Evolutionary conservation across 495 filamentous ascomycete genomes (phyloP).

Genomic region (Penicillium pulvis): DNA sequence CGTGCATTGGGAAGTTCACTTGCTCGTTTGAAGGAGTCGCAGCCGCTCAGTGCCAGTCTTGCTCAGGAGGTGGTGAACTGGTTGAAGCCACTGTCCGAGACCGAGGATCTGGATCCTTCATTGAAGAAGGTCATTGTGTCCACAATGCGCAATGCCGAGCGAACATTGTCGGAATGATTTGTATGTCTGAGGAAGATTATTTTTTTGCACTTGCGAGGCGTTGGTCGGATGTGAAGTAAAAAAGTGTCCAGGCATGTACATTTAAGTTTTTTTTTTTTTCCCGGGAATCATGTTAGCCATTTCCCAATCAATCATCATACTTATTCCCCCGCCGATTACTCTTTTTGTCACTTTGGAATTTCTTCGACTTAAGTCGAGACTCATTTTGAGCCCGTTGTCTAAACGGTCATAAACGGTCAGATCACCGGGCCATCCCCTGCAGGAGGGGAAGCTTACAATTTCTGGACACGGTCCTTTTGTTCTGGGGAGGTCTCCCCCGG

Average conservation of each 20-base stretch:
- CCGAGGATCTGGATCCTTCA: conserved; percentile 63
- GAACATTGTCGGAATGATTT: conserved; percentile 26
- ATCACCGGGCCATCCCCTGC: not conserved
- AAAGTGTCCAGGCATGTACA: conserved; percentile 20
- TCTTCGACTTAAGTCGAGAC: conserved; percentile 71
- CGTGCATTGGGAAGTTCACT: conserved; percentile 66
- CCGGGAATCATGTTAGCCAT: conserved; percentile 8
- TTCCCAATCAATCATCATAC: conserved; percentile 41
- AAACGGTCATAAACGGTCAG: conserved; percentile 29
- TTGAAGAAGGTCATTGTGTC: conserved; percentile 65
- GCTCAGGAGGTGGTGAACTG: conserved; percentile 59
- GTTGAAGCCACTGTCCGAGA: conserved; percentile 57
- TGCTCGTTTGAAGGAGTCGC: conserved; percentile 53
- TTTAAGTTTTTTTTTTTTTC: conserved; percentile 2
- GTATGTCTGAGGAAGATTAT: not conserved
- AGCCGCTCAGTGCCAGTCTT: conserved; percentile 38
- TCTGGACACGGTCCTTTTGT: conserved; percentile 59
- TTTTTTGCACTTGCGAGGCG: conserved; percentile 24
- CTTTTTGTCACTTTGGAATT: conserved; percentile 80
- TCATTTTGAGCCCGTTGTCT: conserved; percentile 76
- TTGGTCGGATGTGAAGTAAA: conserved; percentile 27
- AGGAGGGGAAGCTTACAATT: conserved; percentile 56
- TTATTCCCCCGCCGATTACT: conserved; percentile 58
- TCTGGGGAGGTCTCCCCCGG: conserved; percentile 67
- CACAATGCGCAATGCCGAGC: conserved; percentile 50